Evolutionary conservation across 805 yeast genomes (phyloP).

Genomic region (Starmerella vitae): DNA sequence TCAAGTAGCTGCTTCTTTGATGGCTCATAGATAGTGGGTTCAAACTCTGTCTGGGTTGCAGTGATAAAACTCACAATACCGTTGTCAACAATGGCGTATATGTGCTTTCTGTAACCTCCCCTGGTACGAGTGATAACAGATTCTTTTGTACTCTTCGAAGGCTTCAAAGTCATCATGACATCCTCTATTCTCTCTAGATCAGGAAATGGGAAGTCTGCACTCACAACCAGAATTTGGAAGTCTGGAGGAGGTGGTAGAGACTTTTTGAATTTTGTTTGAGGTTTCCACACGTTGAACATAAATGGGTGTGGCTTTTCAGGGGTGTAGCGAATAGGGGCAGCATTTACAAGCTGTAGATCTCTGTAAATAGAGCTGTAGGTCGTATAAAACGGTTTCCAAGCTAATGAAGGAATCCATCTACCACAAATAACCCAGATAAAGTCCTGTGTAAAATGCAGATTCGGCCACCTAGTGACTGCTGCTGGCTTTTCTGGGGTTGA

Average conservation of each 20-base stretch:
- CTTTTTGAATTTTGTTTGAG: slow-evolving; percentile 52
- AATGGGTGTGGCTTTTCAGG: slow-evolving; percentile 23
- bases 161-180: slow-evolving; percentile 23
- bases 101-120: slow-evolving; percentile 39
- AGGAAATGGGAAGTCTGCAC: slow-evolving; percentile 30
- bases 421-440: slow-evolving; percentile 9
- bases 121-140: slow-evolving; percentile 34
- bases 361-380: slow-evolving; percentile 12
- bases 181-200: slow-evolving; percentile 25
- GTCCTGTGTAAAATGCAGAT: neutral
- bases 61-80: slow-evolving; percentile 57
- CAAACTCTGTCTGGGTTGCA: slow-evolving; percentile 22
- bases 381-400: slow-evolving; percentile 19
- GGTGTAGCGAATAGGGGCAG: neutral
- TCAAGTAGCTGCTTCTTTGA: neutral
- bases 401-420: slow-evolving; percentile 6
- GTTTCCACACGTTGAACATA: slow-evolving; percentile 72
- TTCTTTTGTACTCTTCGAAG: slow-evolving; percentile 18
- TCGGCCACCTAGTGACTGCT: neutral
- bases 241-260: slow-evolving; percentile 57
- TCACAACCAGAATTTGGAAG: slow-evolving; percentile 51
- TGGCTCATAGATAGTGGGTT: neutral
- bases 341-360: slow-evolving; percentile 13
- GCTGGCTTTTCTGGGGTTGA: neutral
- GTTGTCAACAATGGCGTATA: slow-evolving; percentile 60